Base-by-base conservation (phyloP, 352 stramenopile genomes). In the Pythium plurisporium region DNA sequence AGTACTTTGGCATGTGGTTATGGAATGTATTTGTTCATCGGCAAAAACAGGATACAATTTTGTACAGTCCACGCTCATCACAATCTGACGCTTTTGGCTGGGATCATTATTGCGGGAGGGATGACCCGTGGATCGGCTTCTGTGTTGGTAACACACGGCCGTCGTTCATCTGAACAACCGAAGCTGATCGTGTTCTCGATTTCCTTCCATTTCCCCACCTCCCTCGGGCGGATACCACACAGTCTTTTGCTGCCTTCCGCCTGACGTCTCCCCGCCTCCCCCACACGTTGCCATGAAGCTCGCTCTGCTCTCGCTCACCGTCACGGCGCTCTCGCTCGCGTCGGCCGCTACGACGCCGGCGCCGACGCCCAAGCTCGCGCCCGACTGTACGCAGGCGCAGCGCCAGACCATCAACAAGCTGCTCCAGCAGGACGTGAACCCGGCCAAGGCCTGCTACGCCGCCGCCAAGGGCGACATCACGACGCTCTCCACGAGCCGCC, bases 381-480 rank as follows among this genome's bases (percentile, higher is more conserved):
- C 56, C 50, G 77, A 86, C 63, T 89, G 79, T 61, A 73, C 69
- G 42, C 69, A 82, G 44, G 20, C 57, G 20, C 46, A 89, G 59
- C 78, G 76, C 52, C 56, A 84, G 60, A 33, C 59, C 31, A 62
- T 78, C 47, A 89, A 84, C 72, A 68, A 75, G 62, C 65, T 87
- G 42, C 73, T 82, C 22, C 41, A 79, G n/a, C 74, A 86, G 67
- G 69, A 82, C 50, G 55, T 62, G 29, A 76, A 84, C 43, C 72
- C 73, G n/a, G 68, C 65, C 54, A 86, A 86, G 55, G 63, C 67
- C 23, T 90, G 77, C 49, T 79, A 82, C 53, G 46, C 66, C 51
- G 67, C 70, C 47, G 72, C 69, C 36, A 74, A 70, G 20, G 64
- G 72, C 49, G 74, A 85, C 64, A 79, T 88, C 51, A 71, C 64